Evolutionary conservation across 148 eudicot genomes (phyloP), one percentile per base, ranked within the genome.

Genomic region (Nepenthes mirabilis): DNA sequence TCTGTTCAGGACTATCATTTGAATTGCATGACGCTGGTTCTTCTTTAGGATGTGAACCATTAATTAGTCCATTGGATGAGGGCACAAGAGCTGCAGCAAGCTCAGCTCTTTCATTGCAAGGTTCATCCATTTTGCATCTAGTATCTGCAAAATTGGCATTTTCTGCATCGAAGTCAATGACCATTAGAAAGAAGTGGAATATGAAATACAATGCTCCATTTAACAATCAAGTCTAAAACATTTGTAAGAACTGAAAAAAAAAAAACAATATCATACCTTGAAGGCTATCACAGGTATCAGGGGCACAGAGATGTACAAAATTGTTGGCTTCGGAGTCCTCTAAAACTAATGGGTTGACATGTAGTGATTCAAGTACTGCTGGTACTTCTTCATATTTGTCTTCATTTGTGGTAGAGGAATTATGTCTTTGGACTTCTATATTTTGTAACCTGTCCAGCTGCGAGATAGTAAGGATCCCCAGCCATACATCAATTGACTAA

Each of bases 241-340:
- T 40, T 43, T 23, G 36, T 10, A 13, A 34, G 36, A 23, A 55
- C 8, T 13, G 2, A 3, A 55, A 23, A 34, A 2, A 34, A 2
- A 37, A 37, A 33, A 36, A 11, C 5, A 75, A 32, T 45, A 51
- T 23, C 73, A 33, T 77, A 93, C 99, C 99, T 65, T 65, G 80
- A 43, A 59, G 66, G 56, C 65, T 58, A 58, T 88, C 88, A 57
- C 75, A 77, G 55, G 85, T 73, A 75, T 88, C 96, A 45, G 95
- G 95, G 62, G 71, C 89, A 68, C 68, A 83, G 43, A 75, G 75
- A 66, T 78, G 74, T 59, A 68, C 60, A 70, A 47, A 65, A 68
- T 58, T 60, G 52, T 66, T 34, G 53, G 45, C 64, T 50, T 67
- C 74, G 33, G 73, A 57, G 61, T 66, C 82, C 36, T 70, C 62